Conservation (phyloP, 805 yeast genomes). For the Candida railenensis region DNA sequence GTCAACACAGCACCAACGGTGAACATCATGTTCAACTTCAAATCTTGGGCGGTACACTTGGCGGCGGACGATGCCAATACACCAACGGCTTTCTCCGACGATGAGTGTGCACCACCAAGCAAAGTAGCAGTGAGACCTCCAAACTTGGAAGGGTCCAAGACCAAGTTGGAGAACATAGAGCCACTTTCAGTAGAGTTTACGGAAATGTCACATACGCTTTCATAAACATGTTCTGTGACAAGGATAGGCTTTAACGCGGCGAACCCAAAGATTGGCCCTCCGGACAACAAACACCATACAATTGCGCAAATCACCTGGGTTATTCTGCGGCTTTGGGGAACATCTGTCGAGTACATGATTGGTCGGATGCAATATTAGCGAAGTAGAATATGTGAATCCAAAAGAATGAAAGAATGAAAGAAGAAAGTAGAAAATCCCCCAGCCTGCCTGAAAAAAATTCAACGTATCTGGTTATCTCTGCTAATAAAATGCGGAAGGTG, state of each 20-base stretch:
- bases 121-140: constrained; percentile 13
- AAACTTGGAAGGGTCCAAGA: constrained; percentile 8
- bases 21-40: constrained; percentile 57
- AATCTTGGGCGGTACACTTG: constrained; percentile 51
- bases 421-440: background rate
- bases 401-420: background rate
- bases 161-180: constrained; percentile 3
- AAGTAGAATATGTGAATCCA: too few species aligned
- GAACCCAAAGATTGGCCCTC: constrained; percentile 60
- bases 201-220: constrained; percentile 31
- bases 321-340: constrained; percentile 23
- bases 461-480: background rate
- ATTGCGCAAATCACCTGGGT: constrained; percentile 51
- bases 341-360: constrained; percentile 11
- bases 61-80: constrained; percentile 21
- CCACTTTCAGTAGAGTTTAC: constrained; percentile 5
- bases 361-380: background rate
- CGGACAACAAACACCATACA: constrained; percentile 53
- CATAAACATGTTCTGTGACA: constrained; percentile 48
- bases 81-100: background rate
- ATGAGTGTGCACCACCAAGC: background rate
- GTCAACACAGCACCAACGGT: constrained; percentile 58
- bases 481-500: too few species aligned
- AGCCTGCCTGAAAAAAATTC: background rate
- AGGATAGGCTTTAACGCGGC: constrained; percentile 58